Evolutionary conservation across 2,329 filamentous ascomycete genomes (phyloP).

Genomic region (Microdochium bolleyi): DNA sequence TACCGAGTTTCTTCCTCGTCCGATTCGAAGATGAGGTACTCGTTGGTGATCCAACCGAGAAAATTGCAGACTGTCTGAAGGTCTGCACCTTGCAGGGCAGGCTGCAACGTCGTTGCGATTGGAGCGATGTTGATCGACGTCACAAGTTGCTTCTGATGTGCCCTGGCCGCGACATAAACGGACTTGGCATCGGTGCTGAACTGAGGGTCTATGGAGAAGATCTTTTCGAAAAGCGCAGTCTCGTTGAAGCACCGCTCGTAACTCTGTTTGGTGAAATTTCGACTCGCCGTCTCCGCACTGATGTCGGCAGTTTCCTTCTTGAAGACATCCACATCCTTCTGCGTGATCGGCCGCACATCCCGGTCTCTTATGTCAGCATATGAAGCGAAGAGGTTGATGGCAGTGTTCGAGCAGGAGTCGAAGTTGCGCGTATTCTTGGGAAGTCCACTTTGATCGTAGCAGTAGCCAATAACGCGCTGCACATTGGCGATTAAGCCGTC

Average conservation of each 20-base stretch:
- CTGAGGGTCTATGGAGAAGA: constrained; percentile 48
- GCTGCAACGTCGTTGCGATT: constrained; percentile 40
- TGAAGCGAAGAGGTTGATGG: constrained; percentile 44
- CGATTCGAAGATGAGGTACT: constrained; percentile 46
- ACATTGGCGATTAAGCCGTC: constrained; percentile 49
- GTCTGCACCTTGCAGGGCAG: constrained; percentile 36
- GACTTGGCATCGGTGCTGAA: constrained; percentile 42
- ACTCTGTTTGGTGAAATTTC: constrained; percentile 51
- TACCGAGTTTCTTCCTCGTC: constrained; percentile 49
- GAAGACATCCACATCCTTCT: constrained; percentile 47
- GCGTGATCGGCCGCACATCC: constrained; percentile 41
- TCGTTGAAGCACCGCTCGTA: constrained; percentile 52
- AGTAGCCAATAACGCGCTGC: constrained; percentile 40
- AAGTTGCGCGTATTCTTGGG: constrained; percentile 33
- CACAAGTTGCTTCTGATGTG: constrained; percentile 39
- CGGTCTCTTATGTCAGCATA: constrained; percentile 46
- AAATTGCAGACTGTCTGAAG: constrained; percentile 45
- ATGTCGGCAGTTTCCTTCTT: constrained; percentile 40
- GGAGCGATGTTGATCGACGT: constrained; percentile 47
- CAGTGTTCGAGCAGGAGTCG: constrained; percentile 45
- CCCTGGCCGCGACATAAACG: constrained; percentile 41
- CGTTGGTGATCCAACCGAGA: constrained; percentile 49
- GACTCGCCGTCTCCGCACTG: constrained; percentile 44
- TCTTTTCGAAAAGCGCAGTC: constrained; percentile 40
- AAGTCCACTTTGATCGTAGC: constrained; percentile 44